phyloP scores from a whole-genome alignment of 1,284 basidiomycete genomes.

The Cutaneotrichosporon arboriforme region DNA sequence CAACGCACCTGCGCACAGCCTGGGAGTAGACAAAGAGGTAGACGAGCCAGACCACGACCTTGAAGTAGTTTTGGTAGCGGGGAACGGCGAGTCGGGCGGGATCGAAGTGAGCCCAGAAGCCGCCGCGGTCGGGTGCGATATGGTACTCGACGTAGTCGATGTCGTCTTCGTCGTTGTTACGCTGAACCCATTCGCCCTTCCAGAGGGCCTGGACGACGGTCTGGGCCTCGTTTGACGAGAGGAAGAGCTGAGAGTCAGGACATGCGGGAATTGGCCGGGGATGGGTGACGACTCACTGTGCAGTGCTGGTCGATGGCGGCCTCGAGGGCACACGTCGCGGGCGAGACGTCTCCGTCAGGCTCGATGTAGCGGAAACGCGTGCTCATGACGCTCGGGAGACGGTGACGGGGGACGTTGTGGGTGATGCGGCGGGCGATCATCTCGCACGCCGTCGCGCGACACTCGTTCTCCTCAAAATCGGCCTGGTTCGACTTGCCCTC shows the following conservation, averaged over 20 bases:
- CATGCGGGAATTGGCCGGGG: neutral
- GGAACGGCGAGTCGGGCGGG: slow-evolving; percentile 80
- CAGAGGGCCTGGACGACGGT: slow-evolving; percentile 60
- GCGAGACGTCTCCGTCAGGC: slow-evolving; percentile 68
- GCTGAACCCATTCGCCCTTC: slow-evolving; percentile 74
- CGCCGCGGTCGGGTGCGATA: slow-evolving; percentile 38
- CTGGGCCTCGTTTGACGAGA: slow-evolving; percentile 82
- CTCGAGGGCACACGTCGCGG: slow-evolving; percentile 70
- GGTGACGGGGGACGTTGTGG: slow-evolving; percentile 61
- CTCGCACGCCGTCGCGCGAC: slow-evolving; percentile 80
- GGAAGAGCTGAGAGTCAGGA: slow-evolving; percentile 59
- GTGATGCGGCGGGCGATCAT: slow-evolving; percentile 77
- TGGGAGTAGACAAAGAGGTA: slow-evolving; percentile 81
- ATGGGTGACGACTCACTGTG: slow-evolving; percentile 35
- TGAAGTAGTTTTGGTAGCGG: slow-evolving; percentile 53
- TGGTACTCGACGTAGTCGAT: slow-evolving; percentile 49
- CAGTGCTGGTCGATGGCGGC: slow-evolving; percentile 70
- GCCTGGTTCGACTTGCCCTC: slow-evolving; percentile 51
- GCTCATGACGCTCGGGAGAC: slow-evolving; percentile 61
- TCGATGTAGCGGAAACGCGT: slow-evolving; percentile 68
- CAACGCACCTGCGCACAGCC: slow-evolving; percentile 56
- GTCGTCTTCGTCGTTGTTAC: slow-evolving; percentile 57
- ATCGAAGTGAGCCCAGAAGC: slow-evolving; percentile 67
- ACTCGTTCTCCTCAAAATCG: slow-evolving; percentile 77
- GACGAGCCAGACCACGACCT: slow-evolving; percentile 68